Evolutionary conservation across 179 eudicot species (phyloP), one percentile per base, ranked within the genome.

Genomic region (Beta macrorhiza): DNA sequence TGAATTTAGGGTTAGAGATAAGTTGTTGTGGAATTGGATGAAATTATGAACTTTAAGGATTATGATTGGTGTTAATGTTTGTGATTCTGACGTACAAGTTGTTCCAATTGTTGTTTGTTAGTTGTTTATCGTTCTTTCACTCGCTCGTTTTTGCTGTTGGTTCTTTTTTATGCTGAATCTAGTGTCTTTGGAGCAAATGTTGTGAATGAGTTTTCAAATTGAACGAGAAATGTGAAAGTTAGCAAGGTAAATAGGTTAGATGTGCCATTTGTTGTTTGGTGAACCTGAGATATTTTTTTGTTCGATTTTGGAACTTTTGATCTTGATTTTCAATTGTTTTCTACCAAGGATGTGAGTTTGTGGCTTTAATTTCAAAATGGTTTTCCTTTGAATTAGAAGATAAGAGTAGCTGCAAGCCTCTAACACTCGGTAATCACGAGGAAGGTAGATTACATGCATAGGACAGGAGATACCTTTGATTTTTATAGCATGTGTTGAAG

Each of bases 41-140:
- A 58, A 16, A 62, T 11, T 63, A 55, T 17, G 22, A 52, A 74
- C 29, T 51, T 32, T 0, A 53, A 19, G 76, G 62, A 73, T 73
- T 55, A 5, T 53, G 16, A 32, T 72, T 49, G 52, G 61, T 53
- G 61, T 52, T 25, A 5, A 44, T 72, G 61, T 90, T 62, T 87
- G 94, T 16, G 92, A 83, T 81, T 77, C 17, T 51, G 85, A 84
- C 83, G 88, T 80, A 81, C 98, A 95, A 81, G 93, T 90, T 57
- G 97, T 95, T 86, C 97, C 97, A 7, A 84, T 84, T 85, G 91
- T 89, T 69, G 89, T 90, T 63, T 97, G 94, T 91, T 79, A 87
- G 90, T 83, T 56, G 51, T 2, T 81, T 49, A 25, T 13, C 5
- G 37, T 57, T 52, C 72, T 61, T 44, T 20, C 25, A 63, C 12